A percentile compares a stretch with the other conserved stretches of the same genome.
Evolutionary conservation across 164 flowering plant genomes (phyloP).

Genomic region (Buxus sempervirens): DNA sequence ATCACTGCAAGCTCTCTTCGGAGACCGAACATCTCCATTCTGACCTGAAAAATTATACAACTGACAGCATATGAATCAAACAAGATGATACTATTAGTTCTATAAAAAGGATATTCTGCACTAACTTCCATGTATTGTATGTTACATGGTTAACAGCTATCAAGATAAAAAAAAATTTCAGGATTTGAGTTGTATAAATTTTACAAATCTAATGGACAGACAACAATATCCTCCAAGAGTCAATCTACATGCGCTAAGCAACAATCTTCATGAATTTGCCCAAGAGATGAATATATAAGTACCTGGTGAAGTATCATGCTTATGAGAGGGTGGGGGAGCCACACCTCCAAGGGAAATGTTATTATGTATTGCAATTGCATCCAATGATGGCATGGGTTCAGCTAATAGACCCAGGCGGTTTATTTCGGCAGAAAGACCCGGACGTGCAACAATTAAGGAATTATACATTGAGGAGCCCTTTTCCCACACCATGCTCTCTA

Average conservation of each 20-base stretch:
- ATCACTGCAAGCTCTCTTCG: slow-evolving; percentile 78
- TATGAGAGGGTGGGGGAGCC: slow-evolving; percentile 52
- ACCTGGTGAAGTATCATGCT: slow-evolving; percentile 61
- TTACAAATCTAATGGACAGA: neutral
- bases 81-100: neutral
- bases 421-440: slow-evolving; percentile 69
- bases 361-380: slow-evolving; percentile 75
- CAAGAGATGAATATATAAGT: neutral
- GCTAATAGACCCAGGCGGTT: slow-evolving; percentile 73
- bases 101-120: neutral
- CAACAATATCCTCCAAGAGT: neutral
- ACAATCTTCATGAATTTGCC: neutral
- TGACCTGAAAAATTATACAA: slow-evolving; percentile 40
- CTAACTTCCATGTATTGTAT: neutral
- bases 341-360: slow-evolving; percentile 57
- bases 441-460: slow-evolving; percentile 85
- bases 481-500: slow-evolving; percentile 99
- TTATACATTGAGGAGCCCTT: slow-evolving; percentile 97
- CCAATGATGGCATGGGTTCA: slow-evolving; percentile 97
- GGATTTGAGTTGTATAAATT: neutral
- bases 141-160: neutral
- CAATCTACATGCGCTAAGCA: neutral
- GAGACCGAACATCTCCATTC: slow-evolving; percentile 75
- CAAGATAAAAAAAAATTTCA: neutral
- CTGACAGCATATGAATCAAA: neutral